A percentile compares a stretch with the other conserved stretches of the same genome.
Evolutionary conservation across 768 basidiomycete species (phyloP).

Genomic region (Amanita polypyramis): DNA sequence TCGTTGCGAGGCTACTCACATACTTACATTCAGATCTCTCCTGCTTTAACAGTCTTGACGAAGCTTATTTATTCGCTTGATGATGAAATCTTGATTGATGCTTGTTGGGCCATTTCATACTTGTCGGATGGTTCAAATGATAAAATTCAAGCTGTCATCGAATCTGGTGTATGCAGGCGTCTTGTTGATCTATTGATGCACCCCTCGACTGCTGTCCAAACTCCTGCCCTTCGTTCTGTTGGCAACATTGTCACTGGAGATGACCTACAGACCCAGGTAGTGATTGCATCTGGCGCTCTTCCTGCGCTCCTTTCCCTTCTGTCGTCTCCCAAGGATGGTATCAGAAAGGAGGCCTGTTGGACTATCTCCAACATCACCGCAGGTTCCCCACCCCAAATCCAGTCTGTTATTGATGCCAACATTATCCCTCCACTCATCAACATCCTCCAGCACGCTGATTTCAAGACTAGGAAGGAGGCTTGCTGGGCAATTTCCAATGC

Average conservation of each 20-base stretch:
- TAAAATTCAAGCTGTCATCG: conserved; percentile 99
- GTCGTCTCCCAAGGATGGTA: conserved; percentile 96
- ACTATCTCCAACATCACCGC: conserved; percentile 99
- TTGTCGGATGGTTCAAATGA: conserved; percentile 98
- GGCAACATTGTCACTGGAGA: conserved; percentile 99
- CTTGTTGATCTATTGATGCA: conserved; percentile 97
- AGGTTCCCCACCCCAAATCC: conserved; percentile 94
- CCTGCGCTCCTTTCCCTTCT: conserved; percentile 88
- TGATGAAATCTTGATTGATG: conserved; percentile 98
- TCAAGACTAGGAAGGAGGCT: conserved; percentile 99
- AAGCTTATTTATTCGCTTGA: conserved; percentile 98
- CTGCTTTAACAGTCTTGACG: conserved; percentile 91
- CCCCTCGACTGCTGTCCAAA: conserved; percentile 91
- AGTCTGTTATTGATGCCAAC: conserved; percentile 94
- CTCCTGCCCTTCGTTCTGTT: conserved; percentile 94
- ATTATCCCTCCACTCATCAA: conserved; percentile 98
- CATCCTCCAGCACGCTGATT: conserved; percentile 94
- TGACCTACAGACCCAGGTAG: conserved; percentile 97
- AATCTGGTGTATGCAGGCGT: conserved; percentile 94
- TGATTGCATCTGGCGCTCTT: conserved; percentile 95
- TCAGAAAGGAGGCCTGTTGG: conserved; percentile 99
- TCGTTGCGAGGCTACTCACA: conserved; percentile 9
- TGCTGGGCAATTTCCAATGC: conserved; percentile 99
- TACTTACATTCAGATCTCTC: conserved; percentile 68
- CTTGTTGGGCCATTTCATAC: conserved; percentile 99